Evolutionary conservation across 2,329 filamentous ascomycete species (phyloP), one percentile per base, ranked within the genome.

Genomic region (Claviceps fusiformis): DNA sequence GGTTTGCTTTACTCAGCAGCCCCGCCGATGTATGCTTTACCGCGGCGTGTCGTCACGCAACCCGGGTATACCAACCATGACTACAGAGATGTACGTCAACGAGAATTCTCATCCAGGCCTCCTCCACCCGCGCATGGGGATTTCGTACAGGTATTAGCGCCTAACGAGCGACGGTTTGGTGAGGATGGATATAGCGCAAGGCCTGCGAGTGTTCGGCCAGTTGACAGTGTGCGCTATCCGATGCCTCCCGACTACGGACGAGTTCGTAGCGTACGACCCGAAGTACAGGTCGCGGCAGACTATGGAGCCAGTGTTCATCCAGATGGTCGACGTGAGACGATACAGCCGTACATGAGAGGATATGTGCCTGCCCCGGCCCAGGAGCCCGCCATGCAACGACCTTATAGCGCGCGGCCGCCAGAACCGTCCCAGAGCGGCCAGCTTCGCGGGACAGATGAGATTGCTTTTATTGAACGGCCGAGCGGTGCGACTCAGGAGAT

Each of bases 31-130:
- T 76, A 70, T 63, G 69, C 68, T 49, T 66, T 72, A n/a, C 71
- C 76, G 10, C 73, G 81, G 57, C 75, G 81, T 46, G 74, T 83
- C 47, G 70, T 87, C 27, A 83, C 83, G 11, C 80, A 85, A 58
- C 78, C 82, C 2, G 84, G 86, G 58, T 79, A 75, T 52, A 63
- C 73, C 31, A 63, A 76, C 8, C 76, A 80, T 52, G 68, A 71
- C 37, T 76, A 78, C 58, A 75, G 79, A 57, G 70, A 74, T 33
- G 81, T 79, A 58, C 75, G 77, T 17, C 76, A 79, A 59, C 72
- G 80, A 54, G 83, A 85, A 59, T 80, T 81, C 59, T 77, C 80
- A 5, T 68, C 69, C 59, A 79, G 75, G 43, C 79, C 75, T 11
- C 68, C 73, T 19, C 19, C 19, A 57, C 66, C 63, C 5, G 68